Conservation (phyloP, 148 eudicot genomes). For the Tetragonia tetragonoides region DNA sequence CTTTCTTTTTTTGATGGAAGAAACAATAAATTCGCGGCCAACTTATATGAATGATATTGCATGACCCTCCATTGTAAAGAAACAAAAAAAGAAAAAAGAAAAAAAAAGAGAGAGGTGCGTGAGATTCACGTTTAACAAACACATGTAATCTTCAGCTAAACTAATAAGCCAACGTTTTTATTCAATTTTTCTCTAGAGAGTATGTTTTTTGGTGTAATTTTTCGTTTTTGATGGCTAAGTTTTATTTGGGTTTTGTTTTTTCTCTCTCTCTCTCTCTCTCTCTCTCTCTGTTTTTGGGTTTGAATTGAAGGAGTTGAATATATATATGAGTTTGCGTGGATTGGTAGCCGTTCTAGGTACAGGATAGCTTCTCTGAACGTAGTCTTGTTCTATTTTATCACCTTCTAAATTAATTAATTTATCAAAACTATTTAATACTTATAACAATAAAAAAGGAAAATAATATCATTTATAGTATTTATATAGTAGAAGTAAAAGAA, state of each 20-base stretch:
- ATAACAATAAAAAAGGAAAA: neutral
- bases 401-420: too few species aligned
- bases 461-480: neutral
- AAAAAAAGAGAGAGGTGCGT: too few species aligned
- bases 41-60: too few species aligned
- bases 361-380: slow-evolving; percentile 27
- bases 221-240: neutral
- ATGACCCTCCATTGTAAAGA: too few species aligned
- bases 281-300: neutral
- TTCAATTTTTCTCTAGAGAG: neutral
- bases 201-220: neutral
- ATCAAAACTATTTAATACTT: neutral
- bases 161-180: neutral
- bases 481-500: neutral
- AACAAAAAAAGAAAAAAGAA: too few species aligned
- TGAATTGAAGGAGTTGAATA: neutral
- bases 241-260: neutral
- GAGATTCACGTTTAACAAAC: slow-evolving; percentile 68
- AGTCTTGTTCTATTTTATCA: slow-evolving; percentile 18
- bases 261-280: too few species aligned
- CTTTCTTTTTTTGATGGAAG: too few species aligned
- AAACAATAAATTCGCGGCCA: too few species aligned
- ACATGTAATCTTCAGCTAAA: slow-evolving; percentile 27
- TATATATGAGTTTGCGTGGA: slow-evolving; percentile 9
- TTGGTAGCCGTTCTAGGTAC: slow-evolving; percentile 16